Percentiles rank a stretch among this genome's conserved stretches.
phyloP scores from a whole-genome alignment of 129 eudicot species.

The carrot (Daucus carota) region DH1_v3.0 NC_030386.2:7656001-7656500 shows the following conservation, averaged over 20 bases:
- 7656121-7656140: not conserved
- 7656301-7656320: conserved; percentile 21
- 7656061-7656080: not conserved
- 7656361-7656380: conserved; percentile 15
- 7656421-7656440: conserved; percentile 63
- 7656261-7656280: conserved; percentile 8
- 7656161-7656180: not conserved
- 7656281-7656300: conserved; percentile 7
- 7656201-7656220: conserved; percentile 24
- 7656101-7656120: not conserved
- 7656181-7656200: conserved; percentile 14
- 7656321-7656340: not conserved
- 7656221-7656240: conserved; percentile 19
- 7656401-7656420: conserved; percentile 24
- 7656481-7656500: conserved; percentile 37
- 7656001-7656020: not conserved
- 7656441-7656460: conserved; percentile 73
- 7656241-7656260: conserved; percentile 15
- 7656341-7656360: conserved; percentile 6
- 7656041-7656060: not conserved
- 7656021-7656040: not conserved
- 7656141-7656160: not conserved
- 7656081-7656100: not conserved
- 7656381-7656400: conserved; percentile 9
- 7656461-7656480: conserved; percentile 34